These are phyloP conservation scores for Yamadazyma triangularis DNA, from an alignment of 1,139 yeast genomes.

Conservation along the genomic window DNA sequence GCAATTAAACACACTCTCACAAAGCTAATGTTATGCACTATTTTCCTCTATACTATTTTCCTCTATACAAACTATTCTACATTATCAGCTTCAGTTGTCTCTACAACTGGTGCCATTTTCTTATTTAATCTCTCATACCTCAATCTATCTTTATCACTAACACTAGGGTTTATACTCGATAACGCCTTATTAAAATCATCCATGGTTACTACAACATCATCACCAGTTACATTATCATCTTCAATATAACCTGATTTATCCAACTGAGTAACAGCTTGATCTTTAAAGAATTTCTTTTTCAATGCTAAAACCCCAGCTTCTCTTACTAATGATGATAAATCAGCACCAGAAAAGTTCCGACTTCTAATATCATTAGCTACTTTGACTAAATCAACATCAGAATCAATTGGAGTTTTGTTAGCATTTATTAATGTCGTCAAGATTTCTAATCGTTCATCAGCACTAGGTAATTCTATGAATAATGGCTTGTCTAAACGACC, in stretches of 20 bases:
- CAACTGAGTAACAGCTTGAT: conserved; percentile 46
- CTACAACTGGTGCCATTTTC: conserved; percentile 36
- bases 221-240: conserved; percentile 24
- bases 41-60: too few species aligned
- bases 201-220: conserved; percentile 50
- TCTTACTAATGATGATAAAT: conserved; percentile 82
- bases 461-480: conserved; percentile 83
- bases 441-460: conserved; percentile 75
- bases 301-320: conserved; percentile 92
- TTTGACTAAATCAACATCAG: conserved; percentile 52
- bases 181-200: conserved; percentile 73
- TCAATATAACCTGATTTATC: conserved; percentile 41
- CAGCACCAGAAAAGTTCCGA: conserved; percentile 93
- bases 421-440: conserved; percentile 68
- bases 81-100: conserved; percentile 2
- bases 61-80: background rate
- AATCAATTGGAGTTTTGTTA: conserved; percentile 72
- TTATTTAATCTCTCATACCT: conserved; percentile 66
- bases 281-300: conserved; percentile 60
- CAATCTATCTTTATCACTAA: conserved; percentile 75
- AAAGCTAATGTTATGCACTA: too few species aligned
- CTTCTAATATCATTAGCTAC: conserved; percentile 78
- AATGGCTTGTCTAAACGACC: conserved; percentile 93
- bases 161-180: conserved; percentile 79
- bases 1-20: too few species aligned